Base-by-base conservation (phyloP, 805 yeast genomes). In the Yamadazyma phyllophila region DNA sequence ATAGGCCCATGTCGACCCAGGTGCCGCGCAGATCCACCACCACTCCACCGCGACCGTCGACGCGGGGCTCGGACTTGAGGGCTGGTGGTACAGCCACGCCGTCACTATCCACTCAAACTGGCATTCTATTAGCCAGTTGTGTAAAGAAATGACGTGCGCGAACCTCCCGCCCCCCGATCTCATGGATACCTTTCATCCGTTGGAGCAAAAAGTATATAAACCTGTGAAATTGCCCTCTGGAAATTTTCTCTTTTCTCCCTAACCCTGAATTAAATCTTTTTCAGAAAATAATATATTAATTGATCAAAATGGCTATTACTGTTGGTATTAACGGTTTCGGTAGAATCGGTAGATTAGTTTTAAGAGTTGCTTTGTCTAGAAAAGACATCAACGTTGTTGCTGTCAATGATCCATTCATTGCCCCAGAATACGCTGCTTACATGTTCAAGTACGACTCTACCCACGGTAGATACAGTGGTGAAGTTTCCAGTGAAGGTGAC, bases 321-420 rank as follows among this genome's bases (percentile, higher is more conserved):
- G 79, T 88, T 70, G 96, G 96, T 75, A 88, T 88, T 69, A 88
- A 88, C 82, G 96, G 96, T 62, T 88, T 88, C 85, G 96, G 96
- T 63, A 84, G 96, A 75, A 88, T 88, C 65, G 96, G 96, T 58
- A 88, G 96, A 75, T 80, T 88, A 60, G 96, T 83, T 55, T 75
- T 88, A 61, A 84, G 96, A 78, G 78, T 86, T 66, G 95, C 95
- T 53, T 73, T 88, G 55, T 56, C 68, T 50, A 81, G 88, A 80
- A 68, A 75, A 48, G 90, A 84, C 73, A 83, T 89, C 63, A 79
- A 85, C 61, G 85, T 89, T 55, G 88, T 87, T 55, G 95, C 95
- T 56, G 76, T 89, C 80, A 89, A 89, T 71, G 94, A 89, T 71
- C 96, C 96, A 53, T 88, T 87, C 79, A 89, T 88, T 62, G 81